Evolutionary conservation across 192 early-diverging fungal genomes (phyloP).

Genomic region (Backusella psychrophila): DNA sequence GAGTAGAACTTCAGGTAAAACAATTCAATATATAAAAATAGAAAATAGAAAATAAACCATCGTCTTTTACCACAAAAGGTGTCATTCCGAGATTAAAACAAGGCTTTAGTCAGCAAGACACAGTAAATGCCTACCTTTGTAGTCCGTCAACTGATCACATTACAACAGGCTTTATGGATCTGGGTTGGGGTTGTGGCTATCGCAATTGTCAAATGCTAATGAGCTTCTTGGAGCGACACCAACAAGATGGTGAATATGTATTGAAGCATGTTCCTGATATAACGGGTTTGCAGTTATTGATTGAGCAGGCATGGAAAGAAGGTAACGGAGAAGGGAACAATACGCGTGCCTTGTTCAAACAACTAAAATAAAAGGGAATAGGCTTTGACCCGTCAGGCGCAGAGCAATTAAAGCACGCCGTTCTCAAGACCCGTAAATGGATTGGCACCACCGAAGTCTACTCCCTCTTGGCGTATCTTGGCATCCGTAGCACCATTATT

Average conservation of each 20-base stretch:
- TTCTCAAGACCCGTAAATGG: constrained; percentile 62
- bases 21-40: background rate
- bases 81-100: background rate
- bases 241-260: constrained; percentile 5
- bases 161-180: constrained; percentile 36
- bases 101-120: constrained; percentile 16
- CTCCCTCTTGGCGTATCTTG: constrained; percentile 56
- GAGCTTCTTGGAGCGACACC: constrained; percentile 37
- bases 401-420: constrained; percentile 48
- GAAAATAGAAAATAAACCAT: background rate
- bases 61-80: background rate
- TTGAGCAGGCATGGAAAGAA: constrained; percentile 58
- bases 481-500: constrained; percentile 53
- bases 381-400: constrained; percentile 62
- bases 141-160: constrained; percentile 29
- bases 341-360: background rate
- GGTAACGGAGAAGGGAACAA: constrained; percentile 30
- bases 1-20: constrained; percentile 1
- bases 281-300: constrained; percentile 44
- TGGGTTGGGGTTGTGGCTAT: constrained; percentile 73
- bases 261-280: constrained; percentile 38
- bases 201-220: constrained; percentile 70
- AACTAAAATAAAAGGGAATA: background rate
- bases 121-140: constrained; percentile 21
- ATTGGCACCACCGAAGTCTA: constrained; percentile 73